Evolutionary conservation across 768 basidiomycete species (phyloP).

Genomic region (Lentinula lateritia): DNA sequence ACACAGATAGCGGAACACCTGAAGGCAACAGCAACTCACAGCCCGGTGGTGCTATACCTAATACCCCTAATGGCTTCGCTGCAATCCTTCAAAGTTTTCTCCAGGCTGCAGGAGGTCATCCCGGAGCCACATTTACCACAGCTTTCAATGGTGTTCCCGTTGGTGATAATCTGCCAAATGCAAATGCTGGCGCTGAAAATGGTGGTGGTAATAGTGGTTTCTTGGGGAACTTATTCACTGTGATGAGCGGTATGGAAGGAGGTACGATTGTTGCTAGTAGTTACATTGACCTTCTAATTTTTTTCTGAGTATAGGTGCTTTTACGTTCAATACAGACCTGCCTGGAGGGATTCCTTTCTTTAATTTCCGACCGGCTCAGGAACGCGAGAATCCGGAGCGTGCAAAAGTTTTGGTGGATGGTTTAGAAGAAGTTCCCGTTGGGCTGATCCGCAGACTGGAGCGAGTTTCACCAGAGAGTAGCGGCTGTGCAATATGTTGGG

Average conservation of each 20-base stretch:
- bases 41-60: not conserved
- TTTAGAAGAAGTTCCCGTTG: constrained; percentile 60
- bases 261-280: not conserved
- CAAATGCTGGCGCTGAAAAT: not conserved
- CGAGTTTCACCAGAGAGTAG: constrained; percentile 37
- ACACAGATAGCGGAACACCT: not conserved
- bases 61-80: not conserved
- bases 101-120: not conserved
- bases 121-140: not conserved
- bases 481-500: constrained; percentile 77
- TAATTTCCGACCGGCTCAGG: constrained; percentile 19
- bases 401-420: constrained; percentile 59
- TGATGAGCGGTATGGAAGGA: not conserved
- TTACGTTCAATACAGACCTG: constrained; percentile 14
- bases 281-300: not conserved
- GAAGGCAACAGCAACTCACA: not conserved
- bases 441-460: constrained; percentile 61
- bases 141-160: not conserved
- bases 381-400: constrained; percentile 60
- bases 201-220: not conserved
- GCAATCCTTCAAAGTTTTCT: not conserved
- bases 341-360: constrained; percentile 10
- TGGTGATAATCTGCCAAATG: not conserved
- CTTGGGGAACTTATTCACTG: constrained; percentile 5
- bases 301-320: constrained; percentile 1